Base-by-base conservation (phyloP, 2,329 filamentous ascomycete genomes). In the Emergomyces pasteurianus region DNA sequence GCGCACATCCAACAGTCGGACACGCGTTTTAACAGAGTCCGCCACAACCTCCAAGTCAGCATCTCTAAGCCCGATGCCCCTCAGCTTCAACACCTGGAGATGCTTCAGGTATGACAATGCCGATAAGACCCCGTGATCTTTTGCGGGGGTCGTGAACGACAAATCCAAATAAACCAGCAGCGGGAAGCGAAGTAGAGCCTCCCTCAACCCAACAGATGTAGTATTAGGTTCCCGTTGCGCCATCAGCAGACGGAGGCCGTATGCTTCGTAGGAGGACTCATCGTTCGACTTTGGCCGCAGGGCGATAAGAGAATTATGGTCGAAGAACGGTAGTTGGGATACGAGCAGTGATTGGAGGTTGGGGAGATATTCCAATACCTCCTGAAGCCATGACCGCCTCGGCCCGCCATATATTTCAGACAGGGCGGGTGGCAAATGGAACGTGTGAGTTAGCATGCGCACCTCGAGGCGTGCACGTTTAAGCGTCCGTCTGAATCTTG, bases 341-440 rank as follows among this genome's bases (percentile, higher is more conserved):
- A 86, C 82, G 61, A 85, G 78, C 56, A 86, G 71, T 1, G 80
- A 83, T 65, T 86, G 83, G 18, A 86, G 72, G 58, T 79, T 78
- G 2, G 83, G 83, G 23, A 86, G 73, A 59, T 75, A 78, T 59
- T 83, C 81, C 26, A 86, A 74, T 4, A 85, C 75, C 62, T 85
- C 82, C 56, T 79, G 75, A 43, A 86, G 71, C 83, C 83, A 86
- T 61, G 81, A 80, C 2, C 79, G 74, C 61, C 81, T 79, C 1
- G 82, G 83, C 16, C 81, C 81, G 61, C 80, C 81, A 67, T 85
- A 85, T 34, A 85, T 78, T 67, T 85, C 83, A 2, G 81, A 82
- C 62, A 84, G 76, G 2, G 82, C 82, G 3, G 83, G 82, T 3
- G 83, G 83, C 26, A 86, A 74, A 66, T 83, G 81, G 21, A 86